Evolutionary conservation across 1,284 basidiomycete species (phyloP), one percentile per base, ranked within the genome.

Genomic region (Gymnopus androsaceus): DNA sequence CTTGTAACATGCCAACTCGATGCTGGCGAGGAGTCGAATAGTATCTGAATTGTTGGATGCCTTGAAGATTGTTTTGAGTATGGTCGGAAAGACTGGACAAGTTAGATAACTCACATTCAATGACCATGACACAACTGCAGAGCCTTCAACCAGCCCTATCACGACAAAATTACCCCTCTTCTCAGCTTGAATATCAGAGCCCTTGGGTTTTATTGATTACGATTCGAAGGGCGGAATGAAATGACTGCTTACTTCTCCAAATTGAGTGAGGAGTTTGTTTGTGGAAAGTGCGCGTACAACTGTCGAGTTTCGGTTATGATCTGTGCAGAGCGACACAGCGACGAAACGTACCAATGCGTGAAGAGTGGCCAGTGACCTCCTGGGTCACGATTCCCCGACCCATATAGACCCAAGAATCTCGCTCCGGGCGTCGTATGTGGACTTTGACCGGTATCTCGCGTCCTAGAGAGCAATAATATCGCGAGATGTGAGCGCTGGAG

Each of bases 161-260:
- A 92, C 88, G 25, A 92, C 85, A 66, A 92, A 92, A 67, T 90
- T 92, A 51, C 89, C 90, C 61, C 89, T 81, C 69, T 88, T 88
- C 71, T 92, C 89, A 21, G 89, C 88, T 72, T 90, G 87, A 37
- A 92, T 72, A 66, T 91, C 85, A 57, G 82, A 81, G 42, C 78
- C 72, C 88, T 90, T 37, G 14, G 6, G n/a, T n/a, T n/a, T n/a
- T n/a, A n/a, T n/a, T 19, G 36, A 47, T 48, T 23, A 58, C 14
- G 23, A 36, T 40, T 44, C 14, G 38, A 37, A 50, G 31, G n/a
- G n/a, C n/a, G n/a, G n/a, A n/a, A 36, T 33, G 55, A 53, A 36
- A 42, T 30, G 46, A 33, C 27, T 38, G 71, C 75, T 49, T 59
- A 88, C 88, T 77, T 91, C 90, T 66, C 79, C 79, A 62, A 92